Percentiles rank a stretch among this genome's conserved stretches.
These are phyloP conservation scores for Mallotus nudiflorus DNA, from an alignment of 345 rosid species.

Conservation along the genomic window DNA sequence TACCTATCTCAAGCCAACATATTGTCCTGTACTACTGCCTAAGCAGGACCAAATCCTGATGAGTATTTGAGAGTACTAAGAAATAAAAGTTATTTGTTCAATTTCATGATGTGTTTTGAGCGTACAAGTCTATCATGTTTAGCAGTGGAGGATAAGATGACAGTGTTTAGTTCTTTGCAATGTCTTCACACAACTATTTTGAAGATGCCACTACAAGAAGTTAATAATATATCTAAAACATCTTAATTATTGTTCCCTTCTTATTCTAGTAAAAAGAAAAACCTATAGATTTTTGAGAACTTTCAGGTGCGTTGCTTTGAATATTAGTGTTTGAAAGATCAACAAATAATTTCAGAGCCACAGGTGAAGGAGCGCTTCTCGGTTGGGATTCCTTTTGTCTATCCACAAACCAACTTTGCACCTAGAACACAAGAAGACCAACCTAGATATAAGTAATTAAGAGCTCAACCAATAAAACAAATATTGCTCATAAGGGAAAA, in stretches of 20 bases:
- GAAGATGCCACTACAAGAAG: conserved; percentile 2
- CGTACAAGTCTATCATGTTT: background rate
- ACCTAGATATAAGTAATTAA: conserved; percentile 3
- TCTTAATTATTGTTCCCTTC: background rate
- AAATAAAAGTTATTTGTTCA: background rate
- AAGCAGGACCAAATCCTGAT: no score
- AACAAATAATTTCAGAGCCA: conserved; percentile 38
- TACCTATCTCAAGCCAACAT: background rate
- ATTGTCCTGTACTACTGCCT: no score
- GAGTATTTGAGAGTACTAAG: no score
- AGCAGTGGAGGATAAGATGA: background rate
- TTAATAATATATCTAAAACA: background rate
- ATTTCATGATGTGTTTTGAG: background rate
- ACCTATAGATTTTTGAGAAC: conserved; percentile 49
- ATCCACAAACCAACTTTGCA: conserved; percentile 64
- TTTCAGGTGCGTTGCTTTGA: conserved; percentile 22
- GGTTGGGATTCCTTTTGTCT: conserved; percentile 35
- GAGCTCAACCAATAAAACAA: background rate
- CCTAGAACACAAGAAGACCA: conserved; percentile 41
- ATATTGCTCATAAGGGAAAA: background rate
- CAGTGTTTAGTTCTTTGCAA: background rate
- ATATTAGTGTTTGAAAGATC: conserved; percentile 38
- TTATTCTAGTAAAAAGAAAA: conserved; percentile 14
- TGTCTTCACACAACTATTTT: background rate
- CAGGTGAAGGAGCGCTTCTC: conserved; percentile 23